Evolutionary conservation across 78 protist species (phyloP).

Genomic region (Parvularia atlantis): DNA sequence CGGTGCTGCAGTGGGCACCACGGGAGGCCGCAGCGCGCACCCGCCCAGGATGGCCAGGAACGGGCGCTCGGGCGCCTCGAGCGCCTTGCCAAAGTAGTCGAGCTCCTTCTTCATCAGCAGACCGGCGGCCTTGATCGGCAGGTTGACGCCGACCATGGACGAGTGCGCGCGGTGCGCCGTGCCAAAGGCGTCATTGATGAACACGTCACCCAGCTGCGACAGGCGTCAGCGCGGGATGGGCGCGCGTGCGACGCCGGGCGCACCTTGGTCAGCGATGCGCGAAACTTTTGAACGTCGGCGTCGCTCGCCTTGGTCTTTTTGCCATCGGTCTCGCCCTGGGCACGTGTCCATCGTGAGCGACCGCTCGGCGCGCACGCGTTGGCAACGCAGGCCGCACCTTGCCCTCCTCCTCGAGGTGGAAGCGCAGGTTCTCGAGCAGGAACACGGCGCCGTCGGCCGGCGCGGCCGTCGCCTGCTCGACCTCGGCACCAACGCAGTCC

Average conservation of each 20-base stretch:
- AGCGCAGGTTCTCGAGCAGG: constrained; percentile 96
- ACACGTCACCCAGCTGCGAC: constrained; percentile 78
- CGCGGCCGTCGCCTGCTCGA: constrained; percentile 55
- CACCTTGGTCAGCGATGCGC: constrained; percentile 77
- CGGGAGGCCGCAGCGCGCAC: no score
- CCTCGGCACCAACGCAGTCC: constrained; percentile 80
- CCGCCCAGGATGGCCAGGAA: constrained; percentile 98
- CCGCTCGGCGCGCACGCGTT: not conserved
- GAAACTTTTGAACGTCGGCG: constrained; percentile 73
- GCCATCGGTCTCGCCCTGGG: constrained; percentile 33
- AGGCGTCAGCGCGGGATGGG: no score
- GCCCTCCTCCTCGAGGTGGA: constrained; percentile 94
- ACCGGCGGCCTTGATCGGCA: constrained; percentile 76
- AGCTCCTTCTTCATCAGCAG: constrained; percentile 89
- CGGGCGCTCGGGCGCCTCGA: constrained; percentile 86
- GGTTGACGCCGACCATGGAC: constrained; percentile 56
- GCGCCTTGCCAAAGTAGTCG: constrained; percentile 82
- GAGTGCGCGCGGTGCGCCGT: constrained; percentile 99
- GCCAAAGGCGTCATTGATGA: constrained; percentile 98
- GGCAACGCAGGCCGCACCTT: not conserved
- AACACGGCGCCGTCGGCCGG: constrained; percentile 62
- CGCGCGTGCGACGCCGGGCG: not conserved
- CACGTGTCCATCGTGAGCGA: no score
- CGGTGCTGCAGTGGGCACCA: not conserved
- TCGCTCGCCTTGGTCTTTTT: constrained; percentile 60